Conservation (phyloP, 2,329 filamentous ascomycete genomes). For the Fusarium transvaalense region DNA sequence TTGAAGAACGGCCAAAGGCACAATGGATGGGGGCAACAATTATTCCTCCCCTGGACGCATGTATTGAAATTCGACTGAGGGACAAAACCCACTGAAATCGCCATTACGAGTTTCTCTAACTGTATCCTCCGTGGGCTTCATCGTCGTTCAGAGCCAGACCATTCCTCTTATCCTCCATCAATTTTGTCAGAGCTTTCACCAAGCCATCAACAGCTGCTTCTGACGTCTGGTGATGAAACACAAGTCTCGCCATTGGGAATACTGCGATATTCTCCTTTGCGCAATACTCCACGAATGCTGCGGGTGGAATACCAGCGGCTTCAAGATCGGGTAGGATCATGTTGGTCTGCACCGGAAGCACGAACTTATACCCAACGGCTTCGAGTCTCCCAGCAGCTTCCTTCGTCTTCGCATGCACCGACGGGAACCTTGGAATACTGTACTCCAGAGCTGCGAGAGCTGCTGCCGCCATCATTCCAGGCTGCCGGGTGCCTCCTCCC, state of each 20-base stretch:
- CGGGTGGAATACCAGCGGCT: constrained; percentile 32
- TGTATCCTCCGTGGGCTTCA: constrained; percentile 29
- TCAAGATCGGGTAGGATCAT: constrained; percentile 47
- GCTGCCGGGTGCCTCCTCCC: constrained; percentile 77
- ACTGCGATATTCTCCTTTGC: constrained; percentile 24
- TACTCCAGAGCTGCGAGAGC: constrained; percentile 71
- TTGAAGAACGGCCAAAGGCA: constrained; percentile 56
- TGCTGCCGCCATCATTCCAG: constrained; percentile 76
- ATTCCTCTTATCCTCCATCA: constrained; percentile 30
- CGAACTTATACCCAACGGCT: constrained; percentile 40
- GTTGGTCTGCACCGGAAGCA: constrained; percentile 47
- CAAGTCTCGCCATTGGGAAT: constrained; percentile 36
- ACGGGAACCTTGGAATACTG: constrained; percentile 37
- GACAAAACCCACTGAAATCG: not conserved
- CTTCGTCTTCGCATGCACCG: constrained; percentile 42
- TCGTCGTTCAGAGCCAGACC: constrained; percentile 10
- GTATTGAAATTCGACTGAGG: constrained; percentile 47
- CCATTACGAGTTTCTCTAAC: not conserved
- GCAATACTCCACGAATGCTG: constrained; percentile 40
- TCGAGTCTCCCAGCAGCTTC: constrained; percentile 25
- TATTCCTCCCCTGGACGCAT: constrained; percentile 46
- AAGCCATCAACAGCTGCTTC: constrained; percentile 19
- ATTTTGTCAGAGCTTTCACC: constrained; percentile 28
- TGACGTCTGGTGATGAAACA: constrained; percentile 42
- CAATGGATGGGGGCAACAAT: constrained; percentile 61